Evolutionary conservation across 2,329 filamentous ascomycete genomes (phyloP), one percentile per base, ranked within the genome.

Genomic region (Amauroascus niger): DNA sequence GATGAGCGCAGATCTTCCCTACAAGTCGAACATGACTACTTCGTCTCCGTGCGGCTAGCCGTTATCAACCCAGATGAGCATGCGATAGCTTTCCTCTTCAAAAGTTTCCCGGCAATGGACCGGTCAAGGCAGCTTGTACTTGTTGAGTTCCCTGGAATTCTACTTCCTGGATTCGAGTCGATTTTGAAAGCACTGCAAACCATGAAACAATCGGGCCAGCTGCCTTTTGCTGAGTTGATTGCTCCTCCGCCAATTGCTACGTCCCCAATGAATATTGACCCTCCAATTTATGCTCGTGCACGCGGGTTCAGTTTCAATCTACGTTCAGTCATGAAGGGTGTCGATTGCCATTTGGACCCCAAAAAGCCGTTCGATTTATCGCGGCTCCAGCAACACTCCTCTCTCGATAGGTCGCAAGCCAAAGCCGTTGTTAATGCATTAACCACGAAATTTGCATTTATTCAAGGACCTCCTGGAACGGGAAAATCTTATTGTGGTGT

Each of bases 381-480:
- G 8, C 59, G 62, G n/a, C 60, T 75, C 1, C 54, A 57, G 4
- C 47, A 62, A 0, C 61, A 64, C 11, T 74, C 78, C 0, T 69
- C 63, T 0, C 72, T 86, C 0, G 82, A 86, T 58, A 52, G 60
- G 0, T 74, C 72, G 14, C 54, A 55, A 37, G 43, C 53, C 11
- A n/a, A n/a, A n/a, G n/a, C n/a, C n/a, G n/a, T n/a, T n/a, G n/a
- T n/a, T n/a, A n/a, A n/a, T n/a, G n/a, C n/a, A n/a, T n/a, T n/a
- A n/a, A n/a, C n/a, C 33, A 13, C 6, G 11, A 35, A 7, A 13
- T 30, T 30, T 30, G 26, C 9, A 9, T 30, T 30, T n/a, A n/a
- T 86, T 11, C 83, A 87, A 68, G 84, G 84, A 0, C 84, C 83
- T 0, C 84, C 84, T 0, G 84, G 84, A 0, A 87, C 84, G 0